These are phyloP conservation scores for Nadsonia fulvescens DNA, from an alignment of 805 yeast species.

Conservation along the genomic window DNA sequence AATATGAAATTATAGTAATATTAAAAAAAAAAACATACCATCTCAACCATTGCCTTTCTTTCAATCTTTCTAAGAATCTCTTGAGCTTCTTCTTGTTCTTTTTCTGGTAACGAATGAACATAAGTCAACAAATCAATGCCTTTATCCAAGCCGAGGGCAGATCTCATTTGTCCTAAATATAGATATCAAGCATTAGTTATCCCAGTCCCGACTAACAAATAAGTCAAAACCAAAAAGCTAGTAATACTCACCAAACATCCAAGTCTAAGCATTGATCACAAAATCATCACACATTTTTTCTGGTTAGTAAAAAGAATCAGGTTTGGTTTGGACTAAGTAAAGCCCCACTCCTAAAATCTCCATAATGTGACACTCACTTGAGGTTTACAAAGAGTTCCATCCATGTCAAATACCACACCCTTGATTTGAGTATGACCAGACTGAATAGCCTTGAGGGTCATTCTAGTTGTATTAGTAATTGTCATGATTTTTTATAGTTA, in stretches of 20 bases:
- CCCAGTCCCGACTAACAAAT: too few species aligned
- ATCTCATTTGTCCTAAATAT: slow-evolving; percentile 34
- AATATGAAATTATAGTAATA: slow-evolving; percentile 1
- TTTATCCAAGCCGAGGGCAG: slow-evolving; percentile 31
- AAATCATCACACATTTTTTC: too few species aligned
- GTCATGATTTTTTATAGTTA: too few species aligned
- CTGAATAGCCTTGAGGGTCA: slow-evolving; percentile 8
- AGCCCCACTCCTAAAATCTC: too few species aligned
- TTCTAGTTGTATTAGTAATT: slow-evolving; percentile 4
- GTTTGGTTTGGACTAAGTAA: too few species aligned
- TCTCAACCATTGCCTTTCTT: slow-evolving; percentile 39
- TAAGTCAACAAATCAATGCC: slow-evolving; percentile 35
- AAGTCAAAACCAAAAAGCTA: too few species aligned
- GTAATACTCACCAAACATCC: slow-evolving; percentile 27
- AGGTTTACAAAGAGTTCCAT: slow-evolving; percentile 55
- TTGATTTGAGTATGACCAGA: slow-evolving; percentile 20
- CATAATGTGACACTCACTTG: slow-evolving; percentile 29
- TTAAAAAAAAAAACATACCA: too few species aligned
- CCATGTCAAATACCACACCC: slow-evolving; percentile 63
- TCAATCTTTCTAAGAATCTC: slow-evolving; percentile 34
- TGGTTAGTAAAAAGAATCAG: too few species aligned
- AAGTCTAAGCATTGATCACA: too few species aligned
- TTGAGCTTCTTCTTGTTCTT: slow-evolving; percentile 26
- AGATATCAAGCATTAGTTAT: slow-evolving; percentile 1
- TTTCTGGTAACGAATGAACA: slow-evolving; percentile 26